Evolutionary conservation across 352 stramenopile genomes (phyloP).

Genomic region (Globisporangium nunn): DNA sequence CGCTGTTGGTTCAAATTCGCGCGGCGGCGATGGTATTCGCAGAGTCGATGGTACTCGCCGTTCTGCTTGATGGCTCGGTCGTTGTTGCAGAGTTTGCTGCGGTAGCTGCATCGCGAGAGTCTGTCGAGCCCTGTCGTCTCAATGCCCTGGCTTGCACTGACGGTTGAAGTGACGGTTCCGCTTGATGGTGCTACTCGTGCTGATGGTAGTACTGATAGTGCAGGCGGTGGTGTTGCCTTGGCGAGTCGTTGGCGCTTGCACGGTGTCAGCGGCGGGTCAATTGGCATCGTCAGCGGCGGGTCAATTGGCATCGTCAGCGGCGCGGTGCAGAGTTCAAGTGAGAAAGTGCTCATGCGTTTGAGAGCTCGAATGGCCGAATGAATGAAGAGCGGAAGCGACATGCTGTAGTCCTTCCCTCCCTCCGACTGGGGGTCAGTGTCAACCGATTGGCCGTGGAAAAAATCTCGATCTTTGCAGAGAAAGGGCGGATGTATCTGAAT

Average conservation of each 20-base stretch:
- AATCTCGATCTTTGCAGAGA: not conserved
- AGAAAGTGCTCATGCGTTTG: not conserved
- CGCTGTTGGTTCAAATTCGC: slow-evolving; percentile 39
- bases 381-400: not conserved
- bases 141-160: too few species aligned
- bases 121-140: too few species aligned
- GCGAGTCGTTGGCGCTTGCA: not conserved
- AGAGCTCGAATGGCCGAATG: not conserved
- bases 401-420: too few species aligned
- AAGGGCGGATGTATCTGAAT: not conserved
- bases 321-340: not conserved
- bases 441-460: not conserved
- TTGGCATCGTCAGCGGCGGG: not conserved
- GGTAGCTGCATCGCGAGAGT: slow-evolving; percentile 9
- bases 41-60: slow-evolving; percentile 30
- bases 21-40: slow-evolving; percentile 29
- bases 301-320: not conserved
- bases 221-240: not conserved
- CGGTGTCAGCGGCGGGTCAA: not conserved
- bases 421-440: not conserved
- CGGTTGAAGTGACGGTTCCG: not conserved
- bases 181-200: too few species aligned
- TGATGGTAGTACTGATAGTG: too few species aligned
- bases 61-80: slow-evolving; percentile 27
- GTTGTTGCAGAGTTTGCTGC: slow-evolving; percentile 24